Evolutionary conservation across 2,329 filamentous ascomycete genomes (phyloP), one percentile per base, ranked within the genome.

Genomic region (Colletotrichum magnum): DNA sequence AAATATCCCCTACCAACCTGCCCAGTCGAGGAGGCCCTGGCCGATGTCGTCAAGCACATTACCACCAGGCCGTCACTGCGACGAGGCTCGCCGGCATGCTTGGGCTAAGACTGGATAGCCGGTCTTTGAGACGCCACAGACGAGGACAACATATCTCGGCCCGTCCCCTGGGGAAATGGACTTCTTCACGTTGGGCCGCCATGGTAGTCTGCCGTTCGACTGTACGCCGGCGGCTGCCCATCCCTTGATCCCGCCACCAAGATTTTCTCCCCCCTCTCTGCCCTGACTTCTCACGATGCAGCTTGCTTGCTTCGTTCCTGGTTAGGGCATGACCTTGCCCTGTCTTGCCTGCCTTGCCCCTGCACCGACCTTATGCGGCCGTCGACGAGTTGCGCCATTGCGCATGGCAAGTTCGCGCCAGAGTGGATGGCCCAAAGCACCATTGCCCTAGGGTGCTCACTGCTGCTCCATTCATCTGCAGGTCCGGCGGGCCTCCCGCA

Each of bases 401-500:
- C 45, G 66, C 66, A 39, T 61, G 39, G 50, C 41, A 16, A 45
- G 54, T 56, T 59, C 50, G 63, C 62, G 51, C 62, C 48, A 69
- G 56, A 50, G 47, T 54, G 54, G 60, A 18, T 32, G 26, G 54
- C 6, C 48, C 50, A 26, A 51, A 18, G n/a, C 47, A 36, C 32
- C 32, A 36, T 36, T 7, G 2, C n/a, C 3, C 12, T 18, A 21
- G 18, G 18, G 47, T 47, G 18, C 3, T 24, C 18, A 6, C 45
- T n/a, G 45, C 47, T 36, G 18, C 45, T 53, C 62, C 67, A 54
- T 69, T 47, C 43, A 51, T 66, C 67, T 69, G 67, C 67, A 69
- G 67, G 67, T 61, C 63, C 67, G 57, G 57, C 62, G 62, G 62
- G 50, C 62, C 62, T 64, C 62, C 67, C 63, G 67, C 62, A 67